These are phyloP conservation scores for Lasiosphaeris hirsuta DNA, from an alignment of 495 filamentous ascomycete genomes.

Conservation along the genomic window DNA sequence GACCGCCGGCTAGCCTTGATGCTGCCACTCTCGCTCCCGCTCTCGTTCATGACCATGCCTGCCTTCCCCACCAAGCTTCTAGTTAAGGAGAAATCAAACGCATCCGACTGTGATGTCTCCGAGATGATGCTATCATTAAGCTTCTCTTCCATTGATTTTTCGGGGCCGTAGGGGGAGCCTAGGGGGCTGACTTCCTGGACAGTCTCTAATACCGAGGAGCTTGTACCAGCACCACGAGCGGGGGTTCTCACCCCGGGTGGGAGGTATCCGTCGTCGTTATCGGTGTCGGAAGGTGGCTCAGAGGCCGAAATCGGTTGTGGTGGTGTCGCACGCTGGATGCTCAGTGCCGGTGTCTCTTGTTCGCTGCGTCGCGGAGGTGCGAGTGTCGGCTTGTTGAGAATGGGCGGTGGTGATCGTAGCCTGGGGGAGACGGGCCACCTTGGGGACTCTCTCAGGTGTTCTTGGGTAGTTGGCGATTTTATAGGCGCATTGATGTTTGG, in stretches of 20 bases:
- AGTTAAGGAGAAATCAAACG: slow-evolving; percentile 29
- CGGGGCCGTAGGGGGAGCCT: slow-evolving; percentile 60
- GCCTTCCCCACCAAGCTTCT: slow-evolving; percentile 32
- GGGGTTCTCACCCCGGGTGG: slow-evolving; percentile 60
- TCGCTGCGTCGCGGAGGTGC: slow-evolving; percentile 45
- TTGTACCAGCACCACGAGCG: slow-evolving; percentile 62
- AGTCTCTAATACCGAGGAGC: slow-evolving; percentile 74
- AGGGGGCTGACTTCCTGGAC: slow-evolving; percentile 89
- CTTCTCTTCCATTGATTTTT: slow-evolving; percentile 44
- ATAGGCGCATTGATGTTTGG: slow-evolving; percentile 56
- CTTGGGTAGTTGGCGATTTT: slow-evolving; percentile 52
- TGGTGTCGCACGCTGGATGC: slow-evolving; percentile 52
- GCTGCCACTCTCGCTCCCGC: slow-evolving; percentile 59
- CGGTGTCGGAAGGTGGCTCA: slow-evolving; percentile 43
- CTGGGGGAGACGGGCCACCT: slow-evolving; percentile 67
- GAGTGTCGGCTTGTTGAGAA: slow-evolving; percentile 40
- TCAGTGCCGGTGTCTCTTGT: slow-evolving; percentile 49
- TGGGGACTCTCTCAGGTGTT: slow-evolving; percentile 55
- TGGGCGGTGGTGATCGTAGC: slow-evolving; percentile 65
- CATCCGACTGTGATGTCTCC: slow-evolving; percentile 36
- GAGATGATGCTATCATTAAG: slow-evolving; percentile 48
- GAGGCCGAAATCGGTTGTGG: slow-evolving; percentile 33
- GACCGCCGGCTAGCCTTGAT: slow-evolving; percentile 34
- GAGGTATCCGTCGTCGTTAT: slow-evolving; percentile 51
- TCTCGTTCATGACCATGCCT: slow-evolving; percentile 48